Percentiles rank a stretch among this genome's conserved stretches.
phyloP scores from a whole-genome alignment of 2,329 filamentous ascomycete genomes.

The Botrytis paeoniae region DNA sequence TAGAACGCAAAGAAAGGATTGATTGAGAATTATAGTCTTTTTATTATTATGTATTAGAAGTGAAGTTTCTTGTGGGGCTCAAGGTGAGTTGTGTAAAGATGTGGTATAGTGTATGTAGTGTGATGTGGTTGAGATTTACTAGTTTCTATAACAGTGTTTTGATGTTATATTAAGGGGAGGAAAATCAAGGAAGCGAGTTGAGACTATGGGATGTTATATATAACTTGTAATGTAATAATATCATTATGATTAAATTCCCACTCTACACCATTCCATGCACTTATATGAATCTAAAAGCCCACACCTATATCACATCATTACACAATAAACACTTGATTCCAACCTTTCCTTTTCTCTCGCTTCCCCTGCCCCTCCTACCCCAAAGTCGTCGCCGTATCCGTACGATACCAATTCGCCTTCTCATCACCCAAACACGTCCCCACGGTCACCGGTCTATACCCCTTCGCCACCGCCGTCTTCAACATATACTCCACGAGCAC shows the following conservation, averaged over 20 bases:
- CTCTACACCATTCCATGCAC: neutral
- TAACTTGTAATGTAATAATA: neutral
- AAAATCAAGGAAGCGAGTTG: neutral
- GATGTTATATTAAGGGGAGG: neutral
- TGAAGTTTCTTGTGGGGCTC: neutral
- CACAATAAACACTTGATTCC: neutral
- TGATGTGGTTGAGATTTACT: neutral
- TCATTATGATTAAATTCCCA: neutral
- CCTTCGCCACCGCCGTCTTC: conserved; percentile 36
- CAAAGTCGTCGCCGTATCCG: conserved; percentile 20
- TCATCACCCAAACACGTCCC: conserved; percentile 46
- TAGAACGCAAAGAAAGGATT: conserved; percentile 1
- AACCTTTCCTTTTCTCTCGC: too few species aligned
- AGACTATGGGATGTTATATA: neutral
- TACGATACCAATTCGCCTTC: conserved; percentile 42
- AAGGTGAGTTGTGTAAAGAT: neutral
- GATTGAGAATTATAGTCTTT: neutral
- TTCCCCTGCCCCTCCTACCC: neutral
- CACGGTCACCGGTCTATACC: conserved; percentile 42
- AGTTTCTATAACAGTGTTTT: too few species aligned
- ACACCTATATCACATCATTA: neutral
- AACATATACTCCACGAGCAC: conserved; percentile 36
- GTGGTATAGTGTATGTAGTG: neutral
- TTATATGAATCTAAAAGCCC: neutral
- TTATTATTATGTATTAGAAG: neutral